Evolutionary conservation across 1,284 basidiomycete species (phyloP).

Genomic region (Lignosus rhinocerotis): DNA sequence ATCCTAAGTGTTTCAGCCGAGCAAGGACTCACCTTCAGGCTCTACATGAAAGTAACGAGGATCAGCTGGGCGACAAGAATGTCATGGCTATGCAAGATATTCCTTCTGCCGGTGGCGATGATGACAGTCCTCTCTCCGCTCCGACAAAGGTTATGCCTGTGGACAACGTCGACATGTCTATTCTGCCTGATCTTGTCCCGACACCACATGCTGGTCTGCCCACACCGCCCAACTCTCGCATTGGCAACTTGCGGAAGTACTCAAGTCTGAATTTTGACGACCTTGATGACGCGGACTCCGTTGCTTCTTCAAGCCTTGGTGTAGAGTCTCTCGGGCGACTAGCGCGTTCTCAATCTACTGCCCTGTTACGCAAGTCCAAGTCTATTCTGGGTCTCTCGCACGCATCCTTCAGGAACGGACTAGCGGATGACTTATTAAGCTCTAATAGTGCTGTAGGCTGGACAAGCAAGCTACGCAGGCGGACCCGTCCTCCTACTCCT

Average conservation of each 20-base stretch:
- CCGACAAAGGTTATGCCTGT: background rate
- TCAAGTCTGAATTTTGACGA: constrained; percentile 36
- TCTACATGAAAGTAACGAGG: background rate
- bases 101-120: constrained; percentile 1
- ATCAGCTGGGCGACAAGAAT: background rate
- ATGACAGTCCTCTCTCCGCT: background rate
- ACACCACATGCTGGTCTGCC: constrained; percentile 9
- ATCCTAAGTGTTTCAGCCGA: background rate
- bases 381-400: constrained; percentile 28
- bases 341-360: constrained; percentile 4
- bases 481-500: constrained; percentile 33
- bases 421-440: constrained; percentile 12
- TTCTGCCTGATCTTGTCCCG: constrained; percentile 13
- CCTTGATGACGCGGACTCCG: constrained; percentile 33
- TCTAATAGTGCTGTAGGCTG: constrained; percentile 21
- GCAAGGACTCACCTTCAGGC: background rate
- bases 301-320: constrained; percentile 3
- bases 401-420: constrained; percentile 31
- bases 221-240: constrained; percentile 9
- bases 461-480: constrained; percentile 42
- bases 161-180: constrained; percentile 2
- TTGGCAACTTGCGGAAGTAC: constrained; percentile 30
- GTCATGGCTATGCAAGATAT: background rate
- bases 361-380: constrained; percentile 17
- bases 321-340: constrained; percentile 8